A percentile compares a stretch with the other conserved stretches of the same genome.
These are phyloP conservation scores for Moricandia arvensis DNA, from an alignment of 345 rosid genomes.

Conservation along the genomic window DNA sequence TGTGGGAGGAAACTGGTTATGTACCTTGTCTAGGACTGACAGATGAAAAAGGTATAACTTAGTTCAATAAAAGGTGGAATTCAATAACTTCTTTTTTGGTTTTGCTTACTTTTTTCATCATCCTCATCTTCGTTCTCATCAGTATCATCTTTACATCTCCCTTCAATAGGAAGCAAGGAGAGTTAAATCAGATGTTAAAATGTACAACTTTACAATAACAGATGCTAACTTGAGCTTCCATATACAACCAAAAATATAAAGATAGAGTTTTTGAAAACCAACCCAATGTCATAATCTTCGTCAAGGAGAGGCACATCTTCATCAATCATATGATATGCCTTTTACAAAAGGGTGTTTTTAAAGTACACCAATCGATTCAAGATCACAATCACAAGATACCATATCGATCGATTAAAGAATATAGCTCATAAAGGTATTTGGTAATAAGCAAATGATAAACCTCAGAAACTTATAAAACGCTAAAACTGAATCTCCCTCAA, in stretches of 20 bases:
- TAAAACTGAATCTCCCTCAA: slow-evolving; percentile 80
- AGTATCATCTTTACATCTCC: slow-evolving; percentile 53
- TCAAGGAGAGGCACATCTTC: too few species aligned
- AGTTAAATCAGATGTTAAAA: neutral
- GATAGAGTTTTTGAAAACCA: neutral
- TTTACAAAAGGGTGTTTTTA: too few species aligned
- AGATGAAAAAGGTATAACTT: slow-evolving; percentile 28
- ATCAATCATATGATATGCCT: too few species aligned
- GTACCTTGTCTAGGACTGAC: slow-evolving; percentile 60
- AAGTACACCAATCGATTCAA: neutral
- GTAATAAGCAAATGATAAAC: neutral
- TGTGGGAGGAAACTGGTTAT: neutral
- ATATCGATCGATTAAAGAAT: neutral
- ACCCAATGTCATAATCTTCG: slow-evolving; percentile 43
- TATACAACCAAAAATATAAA: neutral
- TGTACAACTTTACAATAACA: neutral
- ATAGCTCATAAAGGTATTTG: neutral
- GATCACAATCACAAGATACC: neutral
- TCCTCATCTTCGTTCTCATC: slow-evolving; percentile 57
- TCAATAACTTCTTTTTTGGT: slow-evolving; percentile 52
- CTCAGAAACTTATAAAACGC: neutral
- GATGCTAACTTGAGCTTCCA: neutral
- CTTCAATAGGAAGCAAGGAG: slow-evolving; percentile 37
- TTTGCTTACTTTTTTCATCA: slow-evolving; percentile 39
- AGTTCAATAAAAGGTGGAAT: too few species aligned